Conservation (phyloP, 2,329 filamentous ascomycete genomes). For the Aureobasidium namibiae region DNA sequence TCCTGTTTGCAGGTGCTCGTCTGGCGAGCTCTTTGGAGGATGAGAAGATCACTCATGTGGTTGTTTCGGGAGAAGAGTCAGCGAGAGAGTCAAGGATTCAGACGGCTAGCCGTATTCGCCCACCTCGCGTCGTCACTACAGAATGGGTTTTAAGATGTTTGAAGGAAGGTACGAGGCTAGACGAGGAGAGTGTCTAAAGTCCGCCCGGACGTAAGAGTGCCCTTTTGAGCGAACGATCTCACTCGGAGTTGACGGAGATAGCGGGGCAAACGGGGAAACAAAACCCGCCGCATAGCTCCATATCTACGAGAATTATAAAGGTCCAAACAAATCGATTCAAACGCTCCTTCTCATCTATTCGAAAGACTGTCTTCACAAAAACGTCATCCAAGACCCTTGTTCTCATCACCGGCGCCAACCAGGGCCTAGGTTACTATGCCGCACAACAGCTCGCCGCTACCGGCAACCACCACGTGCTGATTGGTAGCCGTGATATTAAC, state of each 20-base stretch:
- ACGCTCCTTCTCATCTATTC: not conserved
- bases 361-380: not conserved
- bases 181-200: conserved; percentile 53
- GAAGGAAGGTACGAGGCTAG: conserved; percentile 66
- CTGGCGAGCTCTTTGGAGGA: conserved; percentile 46
- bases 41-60: conserved; percentile 60
- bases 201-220: too few relatives aligned
- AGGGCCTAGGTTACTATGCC: conserved; percentile 37
- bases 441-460: conserved; percentile 32
- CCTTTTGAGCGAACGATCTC: not conserved
- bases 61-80: conserved; percentile 46
- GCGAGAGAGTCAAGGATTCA: conserved; percentile 33
- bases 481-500: conserved; percentile 30
- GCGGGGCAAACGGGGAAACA: not conserved
- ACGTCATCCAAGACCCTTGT: conserved; percentile 18
- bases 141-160: conserved; percentile 76
- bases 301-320: not conserved
- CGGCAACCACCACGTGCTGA: conserved; percentile 33
- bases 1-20: conserved; percentile 62
- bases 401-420: conserved; percentile 36
- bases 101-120: conserved; percentile 8
- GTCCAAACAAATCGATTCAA: not conserved
- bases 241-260: not conserved
- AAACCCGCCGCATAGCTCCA: not conserved
- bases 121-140: conserved; percentile 62